Conservation (phyloP, 345 rosid species). For the Hypericum perforatum region DNA sequence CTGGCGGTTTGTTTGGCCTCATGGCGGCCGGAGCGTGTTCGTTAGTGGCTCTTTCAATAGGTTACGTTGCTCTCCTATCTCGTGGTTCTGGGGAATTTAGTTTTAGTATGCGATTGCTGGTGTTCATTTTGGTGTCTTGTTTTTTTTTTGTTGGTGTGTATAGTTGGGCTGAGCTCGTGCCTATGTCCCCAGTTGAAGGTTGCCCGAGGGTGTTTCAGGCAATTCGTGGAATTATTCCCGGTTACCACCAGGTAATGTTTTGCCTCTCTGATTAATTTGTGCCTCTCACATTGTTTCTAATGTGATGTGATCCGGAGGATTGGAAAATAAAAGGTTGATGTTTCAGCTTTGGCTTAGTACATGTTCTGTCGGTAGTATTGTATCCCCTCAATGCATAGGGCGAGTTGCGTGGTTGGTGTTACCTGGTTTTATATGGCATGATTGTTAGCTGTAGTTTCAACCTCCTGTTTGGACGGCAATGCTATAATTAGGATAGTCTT, state of each 20-base stretch:
- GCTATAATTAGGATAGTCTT: no score
- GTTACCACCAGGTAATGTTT: conserved; percentile 21
- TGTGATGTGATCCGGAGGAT: background rate
- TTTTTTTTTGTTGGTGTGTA: conserved; percentile 4
- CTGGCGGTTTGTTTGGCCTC: conserved; percentile 23
- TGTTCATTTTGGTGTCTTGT: background rate
- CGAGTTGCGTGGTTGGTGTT: no score
- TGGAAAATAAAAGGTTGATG: no score
- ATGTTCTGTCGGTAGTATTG: no score
- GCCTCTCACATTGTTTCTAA: background rate
- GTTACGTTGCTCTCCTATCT: conserved; percentile 5
- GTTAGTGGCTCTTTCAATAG: conserved; percentile 24
- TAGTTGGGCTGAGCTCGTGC: conserved; percentile 26
- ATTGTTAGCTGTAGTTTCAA: no score
- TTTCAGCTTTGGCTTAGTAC: no score
- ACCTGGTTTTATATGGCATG: no score
- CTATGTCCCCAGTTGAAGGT: conserved; percentile 26
- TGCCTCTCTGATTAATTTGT: background rate
- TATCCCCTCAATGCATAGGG: no score
- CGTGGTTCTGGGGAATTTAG: no score
- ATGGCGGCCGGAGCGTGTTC: conserved; percentile 24
- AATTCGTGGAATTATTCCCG: conserved; percentile 16
- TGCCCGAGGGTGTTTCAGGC: conserved; percentile 22
- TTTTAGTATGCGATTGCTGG: background rate
- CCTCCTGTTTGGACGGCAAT: no score